phyloP scores from a whole-genome alignment of 805 yeast species.

The Sungouiozyma ichnusensis region DNA sequence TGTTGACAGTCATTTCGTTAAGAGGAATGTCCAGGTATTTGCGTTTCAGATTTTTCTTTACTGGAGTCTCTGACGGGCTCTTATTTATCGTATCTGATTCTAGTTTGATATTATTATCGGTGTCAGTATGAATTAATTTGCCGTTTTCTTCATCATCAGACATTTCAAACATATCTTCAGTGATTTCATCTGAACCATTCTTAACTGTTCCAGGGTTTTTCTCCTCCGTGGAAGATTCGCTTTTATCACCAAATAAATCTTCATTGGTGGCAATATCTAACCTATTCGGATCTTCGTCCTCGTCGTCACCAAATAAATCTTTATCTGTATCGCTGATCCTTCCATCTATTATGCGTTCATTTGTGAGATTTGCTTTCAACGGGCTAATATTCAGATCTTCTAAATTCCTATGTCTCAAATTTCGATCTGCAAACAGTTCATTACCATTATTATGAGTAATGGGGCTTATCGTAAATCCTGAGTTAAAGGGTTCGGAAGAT shows the following conservation, averaged over 20 bases:
- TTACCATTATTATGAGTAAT: conserved; percentile 10
- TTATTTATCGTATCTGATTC: conserved; percentile 3
- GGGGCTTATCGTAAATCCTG: conserved; percentile 14
- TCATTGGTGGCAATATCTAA: conserved; percentile 24
- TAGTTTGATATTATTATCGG: conserved; percentile 4
- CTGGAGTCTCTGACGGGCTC: not conserved
- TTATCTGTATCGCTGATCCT: conserved; percentile 11
- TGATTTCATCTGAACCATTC: conserved; percentile 18
- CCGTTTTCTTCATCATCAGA: conserved; percentile 21
- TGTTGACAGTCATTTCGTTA: conserved; percentile 45
- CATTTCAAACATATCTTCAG: conserved; percentile 25
- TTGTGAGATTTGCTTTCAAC: conserved; percentile 7
- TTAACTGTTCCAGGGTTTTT: conserved; percentile 5
- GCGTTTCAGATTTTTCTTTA: conserved; percentile 13
- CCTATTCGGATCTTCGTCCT: conserved; percentile 25
- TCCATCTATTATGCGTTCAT: conserved; percentile 1
- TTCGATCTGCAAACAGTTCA: conserved; percentile 10
- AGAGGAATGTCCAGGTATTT: conserved; percentile 42
- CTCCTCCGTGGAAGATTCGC: conserved; percentile 18
- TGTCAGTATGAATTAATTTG: not conserved
- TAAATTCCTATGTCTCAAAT: conserved; percentile 2
- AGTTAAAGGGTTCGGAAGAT: conserved; percentile 9
- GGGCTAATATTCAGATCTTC: conserved; percentile 11
- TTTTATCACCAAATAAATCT: conserved; percentile 31
- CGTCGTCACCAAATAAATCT: conserved; percentile 28